Evolutionary conservation across 371 early-diverging fungal genomes (phyloP).

Genomic region (Rhizopus microsporus): DNA sequence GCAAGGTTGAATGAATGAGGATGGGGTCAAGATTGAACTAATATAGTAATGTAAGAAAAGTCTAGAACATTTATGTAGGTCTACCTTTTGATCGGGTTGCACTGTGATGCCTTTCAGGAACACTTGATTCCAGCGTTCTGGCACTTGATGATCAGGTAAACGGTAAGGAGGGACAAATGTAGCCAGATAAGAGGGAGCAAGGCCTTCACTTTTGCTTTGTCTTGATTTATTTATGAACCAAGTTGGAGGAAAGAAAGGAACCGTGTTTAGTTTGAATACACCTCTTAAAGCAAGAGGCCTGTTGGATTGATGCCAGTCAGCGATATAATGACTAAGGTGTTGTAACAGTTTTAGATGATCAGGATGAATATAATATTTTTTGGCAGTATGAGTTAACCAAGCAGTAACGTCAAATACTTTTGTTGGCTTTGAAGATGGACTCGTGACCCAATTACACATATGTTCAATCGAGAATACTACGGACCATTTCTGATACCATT

Average conservation of each 20-base stretch:
- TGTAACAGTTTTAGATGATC: constrained; percentile 36
- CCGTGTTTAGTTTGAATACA: constrained; percentile 27
- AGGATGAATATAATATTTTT: constrained; percentile 34
- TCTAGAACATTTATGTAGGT: not conserved
- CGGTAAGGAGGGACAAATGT: constrained; percentile 46
- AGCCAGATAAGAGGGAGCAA: constrained; percentile 43
- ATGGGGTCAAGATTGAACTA: constrained; percentile 34
- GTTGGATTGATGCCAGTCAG: constrained; percentile 41
- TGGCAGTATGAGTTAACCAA: constrained; percentile 35
- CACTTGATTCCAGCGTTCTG: constrained; percentile 47
- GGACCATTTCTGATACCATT: constrained; percentile 52
- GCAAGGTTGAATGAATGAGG: constrained; percentile 26
- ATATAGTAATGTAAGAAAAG: constrained; percentile 2
- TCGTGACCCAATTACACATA: constrained; percentile 45
- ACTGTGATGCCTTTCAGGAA: constrained; percentile 47
- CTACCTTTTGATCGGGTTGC: constrained; percentile 37
- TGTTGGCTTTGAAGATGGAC: constrained; percentile 8
- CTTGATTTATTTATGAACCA: constrained; percentile 43
- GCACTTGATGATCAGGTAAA: constrained; percentile 26
- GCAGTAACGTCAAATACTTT: constrained; percentile 19
- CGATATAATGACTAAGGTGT: constrained; percentile 34
- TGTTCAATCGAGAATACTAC: constrained; percentile 46
- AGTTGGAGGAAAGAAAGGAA: constrained; percentile 43
- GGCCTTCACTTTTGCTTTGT: constrained; percentile 33
- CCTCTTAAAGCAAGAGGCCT: constrained; percentile 33